These are phyloP conservation scores for Cyclocybe aegerita DNA, from an alignment of 768 basidiomycete species.

Conservation along the genomic window DNA sequence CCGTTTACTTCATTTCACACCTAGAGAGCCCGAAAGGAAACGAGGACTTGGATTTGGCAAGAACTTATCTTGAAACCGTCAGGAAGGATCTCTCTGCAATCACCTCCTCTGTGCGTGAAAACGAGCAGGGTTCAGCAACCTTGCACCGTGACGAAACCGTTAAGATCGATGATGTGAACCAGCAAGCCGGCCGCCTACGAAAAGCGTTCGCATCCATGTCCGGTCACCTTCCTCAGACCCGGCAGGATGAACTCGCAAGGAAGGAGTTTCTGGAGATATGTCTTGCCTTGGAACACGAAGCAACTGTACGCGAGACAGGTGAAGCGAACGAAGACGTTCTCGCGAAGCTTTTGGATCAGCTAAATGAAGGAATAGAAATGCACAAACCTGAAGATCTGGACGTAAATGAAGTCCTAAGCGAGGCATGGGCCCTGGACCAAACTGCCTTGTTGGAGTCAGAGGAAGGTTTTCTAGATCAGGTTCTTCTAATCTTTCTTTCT, in stretches of 20 bases:
- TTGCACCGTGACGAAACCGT: too few species aligned
- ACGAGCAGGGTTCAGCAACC: too few species aligned
- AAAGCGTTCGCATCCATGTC: background rate
- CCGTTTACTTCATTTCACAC: too few species aligned
- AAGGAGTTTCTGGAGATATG: constrained; percentile 10
- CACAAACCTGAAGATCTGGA: background rate
- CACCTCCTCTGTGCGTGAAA: too few species aligned
- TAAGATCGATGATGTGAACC: too few species aligned
- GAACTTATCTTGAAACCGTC: too few species aligned
- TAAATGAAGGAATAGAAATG: constrained; percentile 2
- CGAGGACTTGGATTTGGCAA: too few species aligned
- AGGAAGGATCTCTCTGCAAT: too few species aligned
- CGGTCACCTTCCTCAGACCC: background rate
- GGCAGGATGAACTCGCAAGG: background rate
- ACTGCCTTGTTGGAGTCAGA: constrained; percentile 9
- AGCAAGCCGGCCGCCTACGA: background rate
- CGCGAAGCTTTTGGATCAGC: constrained; percentile 2
- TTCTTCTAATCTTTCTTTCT: background rate
- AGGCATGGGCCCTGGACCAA: constrained; percentile 21
- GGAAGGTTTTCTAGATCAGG: constrained; percentile 13
- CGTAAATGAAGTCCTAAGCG: constrained; percentile 7
- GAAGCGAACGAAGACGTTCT: background rate
- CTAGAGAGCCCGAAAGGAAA: too few species aligned
- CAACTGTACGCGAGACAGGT: background rate
- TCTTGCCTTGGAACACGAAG: constrained; percentile 7